Evolutionary conservation across 208 protist species (phyloP).

Genomic region (Kentomonas sorsogonicus): DNA sequence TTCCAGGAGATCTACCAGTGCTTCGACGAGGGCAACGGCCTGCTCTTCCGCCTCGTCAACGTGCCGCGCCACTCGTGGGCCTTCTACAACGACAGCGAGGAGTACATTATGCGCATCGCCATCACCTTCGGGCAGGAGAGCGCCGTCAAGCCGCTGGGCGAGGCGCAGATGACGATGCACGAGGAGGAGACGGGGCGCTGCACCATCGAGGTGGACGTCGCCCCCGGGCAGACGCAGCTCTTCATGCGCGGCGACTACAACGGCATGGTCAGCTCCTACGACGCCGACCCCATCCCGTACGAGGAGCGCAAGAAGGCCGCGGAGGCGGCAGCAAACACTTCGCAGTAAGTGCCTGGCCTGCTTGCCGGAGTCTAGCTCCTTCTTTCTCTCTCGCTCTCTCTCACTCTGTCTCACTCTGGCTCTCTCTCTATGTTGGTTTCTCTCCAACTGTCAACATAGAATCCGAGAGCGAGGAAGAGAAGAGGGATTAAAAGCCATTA

Average conservation of each 20-base stretch:
- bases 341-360: no score
- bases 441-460: no score
- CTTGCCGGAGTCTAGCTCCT: no score
- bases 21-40: slow-evolving; percentile 63
- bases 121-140: slow-evolving; percentile 64
- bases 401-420: no score
- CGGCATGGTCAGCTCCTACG: slow-evolving; percentile 45
- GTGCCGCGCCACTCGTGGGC: slow-evolving; percentile 44
- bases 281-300: slow-evolving; percentile 30
- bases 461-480: no score
- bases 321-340: no score
- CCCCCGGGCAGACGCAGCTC: slow-evolving; percentile 40
- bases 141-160: slow-evolving; percentile 34
- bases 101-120: slow-evolving; percentile 54
- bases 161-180: slow-evolving; percentile 23
- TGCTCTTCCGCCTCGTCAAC: slow-evolving; percentile 75
- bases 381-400: no score
- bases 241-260: slow-evolving; percentile 84
- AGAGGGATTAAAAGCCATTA: no score
- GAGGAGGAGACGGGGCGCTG: slow-evolving; percentile 42
- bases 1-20: slow-evolving; percentile 49
- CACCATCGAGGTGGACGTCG: slow-evolving; percentile 33
- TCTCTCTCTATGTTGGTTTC: no score
- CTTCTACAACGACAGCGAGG: slow-evolving; percentile 76
- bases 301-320: no score